Percentiles rank a stretch among this genome's conserved stretches.
phyloP scores from a whole-genome alignment of 2,329 filamentous ascomycete species.

The Blumeria graminis region DNA sequence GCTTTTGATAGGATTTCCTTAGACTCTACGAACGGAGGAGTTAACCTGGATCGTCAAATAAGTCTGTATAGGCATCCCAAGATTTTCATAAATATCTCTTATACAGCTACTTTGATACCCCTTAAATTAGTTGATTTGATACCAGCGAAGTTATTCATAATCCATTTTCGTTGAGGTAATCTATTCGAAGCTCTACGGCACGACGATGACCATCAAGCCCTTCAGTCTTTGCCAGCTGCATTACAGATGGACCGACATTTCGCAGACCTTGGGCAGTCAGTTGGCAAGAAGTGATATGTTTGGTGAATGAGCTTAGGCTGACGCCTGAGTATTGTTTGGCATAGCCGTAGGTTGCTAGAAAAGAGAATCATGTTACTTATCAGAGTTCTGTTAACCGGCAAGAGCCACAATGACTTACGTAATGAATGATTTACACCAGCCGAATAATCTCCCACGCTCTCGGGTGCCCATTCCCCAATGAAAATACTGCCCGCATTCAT shows the following conservation, averaged over 20 bases:
- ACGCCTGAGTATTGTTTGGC: slow-evolving; percentile 97
- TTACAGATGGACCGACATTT: slow-evolving; percentile 73
- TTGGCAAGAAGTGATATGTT: slow-evolving; percentile 91
- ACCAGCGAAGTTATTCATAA: background rate
- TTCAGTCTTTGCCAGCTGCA: slow-evolving; percentile 86
- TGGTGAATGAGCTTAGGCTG: slow-evolving; percentile 85
- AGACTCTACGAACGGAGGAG: background rate
- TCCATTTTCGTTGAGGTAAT: slow-evolving; percentile 17
- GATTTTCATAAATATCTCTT: no score
- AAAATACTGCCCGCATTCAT: slow-evolving; percentile 93
- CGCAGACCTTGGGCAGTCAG: slow-evolving; percentile 63
- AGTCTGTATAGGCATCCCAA: background rate
- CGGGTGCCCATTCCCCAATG: slow-evolving; percentile 85
- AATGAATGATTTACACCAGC: slow-evolving; percentile 94
- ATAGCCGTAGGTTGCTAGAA: slow-evolving; percentile 77
- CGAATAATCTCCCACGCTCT: slow-evolving; percentile 94
- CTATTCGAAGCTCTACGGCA: slow-evolving; percentile 41
- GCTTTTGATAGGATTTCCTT: background rate
- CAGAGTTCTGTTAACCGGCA: background rate
- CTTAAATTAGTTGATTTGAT: background rate
- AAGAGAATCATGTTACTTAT: background rate
- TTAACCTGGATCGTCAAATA: background rate
- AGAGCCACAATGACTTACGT: slow-evolving; percentile 36
- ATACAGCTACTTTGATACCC: background rate
- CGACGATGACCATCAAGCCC: slow-evolving; percentile 79